Percentiles rank a stretch among this genome's conserved stretches.
These are phyloP conservation scores for Sclerotinia glacialis DNA, from an alignment of 2,329 filamentous ascomycete genomes.

Conservation along the genomic window DNA sequence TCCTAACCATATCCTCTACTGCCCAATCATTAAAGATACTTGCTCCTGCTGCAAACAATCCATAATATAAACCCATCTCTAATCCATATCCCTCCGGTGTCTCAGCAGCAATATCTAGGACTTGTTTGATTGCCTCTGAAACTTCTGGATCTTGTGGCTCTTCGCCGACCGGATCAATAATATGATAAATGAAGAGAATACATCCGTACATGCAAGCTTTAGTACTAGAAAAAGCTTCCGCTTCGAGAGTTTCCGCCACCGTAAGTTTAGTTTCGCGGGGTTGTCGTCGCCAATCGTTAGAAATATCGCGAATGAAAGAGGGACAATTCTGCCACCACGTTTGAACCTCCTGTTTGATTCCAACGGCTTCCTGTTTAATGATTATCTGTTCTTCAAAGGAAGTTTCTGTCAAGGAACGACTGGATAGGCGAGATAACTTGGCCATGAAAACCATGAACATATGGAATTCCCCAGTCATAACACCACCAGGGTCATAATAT, in stretches of 20 bases:
- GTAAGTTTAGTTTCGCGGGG: constrained; percentile 34
- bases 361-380: constrained; percentile 26
- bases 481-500: constrained; percentile 35
- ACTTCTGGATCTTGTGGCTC: constrained; percentile 31
- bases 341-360: constrained; percentile 30
- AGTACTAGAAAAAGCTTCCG: constrained; percentile 36
- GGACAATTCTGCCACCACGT: constrained; percentile 35
- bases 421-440: constrained; percentile 33
- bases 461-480: constrained; percentile 35
- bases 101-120: constrained; percentile 36
- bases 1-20: constrained; percentile 34
- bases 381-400: constrained; percentile 25
- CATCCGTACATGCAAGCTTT: constrained; percentile 35
- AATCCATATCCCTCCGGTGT: constrained; percentile 37
- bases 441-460: constrained; percentile 38
- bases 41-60: constrained; percentile 36
- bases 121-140: constrained; percentile 31
- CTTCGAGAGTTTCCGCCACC: constrained; percentile 35
- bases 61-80: constrained; percentile 39
- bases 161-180: constrained; percentile 33
- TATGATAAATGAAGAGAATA: constrained; percentile 36
- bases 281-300: constrained; percentile 35
- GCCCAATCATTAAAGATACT: constrained; percentile 34
- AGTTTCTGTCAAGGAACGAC: constrained; percentile 31
- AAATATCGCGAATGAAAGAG: constrained; percentile 32